A percentile compares a stretch with the other conserved stretches of the same genome.
Evolutionary conservation across 352 stramenopile genomes (phyloP).

Genomic region (Pythium sp.): DNA sequence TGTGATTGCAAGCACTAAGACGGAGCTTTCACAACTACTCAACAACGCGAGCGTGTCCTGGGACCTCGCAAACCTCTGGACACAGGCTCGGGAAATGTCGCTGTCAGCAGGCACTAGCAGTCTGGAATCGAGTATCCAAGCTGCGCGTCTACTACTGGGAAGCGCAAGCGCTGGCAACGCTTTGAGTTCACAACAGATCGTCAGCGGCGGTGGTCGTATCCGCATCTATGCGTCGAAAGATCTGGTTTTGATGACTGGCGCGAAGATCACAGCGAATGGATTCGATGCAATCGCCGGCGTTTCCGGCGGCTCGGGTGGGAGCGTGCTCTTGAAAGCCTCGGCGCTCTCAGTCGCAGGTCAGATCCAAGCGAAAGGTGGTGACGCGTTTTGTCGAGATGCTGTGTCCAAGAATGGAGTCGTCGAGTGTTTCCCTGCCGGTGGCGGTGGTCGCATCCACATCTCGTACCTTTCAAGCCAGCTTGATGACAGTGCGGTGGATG

Average conservation of each 20-base stretch:
- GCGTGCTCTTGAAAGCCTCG: conserved; percentile 43
- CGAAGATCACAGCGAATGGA: conserved; percentile 51
- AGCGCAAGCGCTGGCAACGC: conserved; percentile 30
- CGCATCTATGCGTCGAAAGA: conserved; percentile 65
- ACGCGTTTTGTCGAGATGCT: conserved; percentile 39
- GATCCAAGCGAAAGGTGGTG: conserved; percentile 48
- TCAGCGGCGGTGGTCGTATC: conserved; percentile 54
- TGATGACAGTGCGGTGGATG: conserved; percentile 47
- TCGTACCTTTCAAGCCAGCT: conserved; percentile 67
- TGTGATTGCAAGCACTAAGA: neutral
- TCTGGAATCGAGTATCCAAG: conserved; percentile 24
- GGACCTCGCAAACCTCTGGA: conserved; percentile 53
- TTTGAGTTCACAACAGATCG: neutral
- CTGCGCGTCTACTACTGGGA: conserved; percentile 45
- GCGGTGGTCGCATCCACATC: conserved; percentile 65
- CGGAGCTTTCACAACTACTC: conserved; percentile 22
- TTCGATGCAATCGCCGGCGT: conserved; percentile 34
- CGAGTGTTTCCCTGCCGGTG: conserved; percentile 57
- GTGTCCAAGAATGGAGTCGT: conserved; percentile 25
- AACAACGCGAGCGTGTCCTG: conserved; percentile 44
- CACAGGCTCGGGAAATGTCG: conserved; percentile 16
- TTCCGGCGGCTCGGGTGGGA: conserved; percentile 51
- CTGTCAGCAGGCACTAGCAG: conserved; percentile 7
- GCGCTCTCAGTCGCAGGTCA: conserved; percentile 43
- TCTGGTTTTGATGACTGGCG: conserved; percentile 57